phyloP scores from a whole-genome alignment of 2,329 filamentous ascomycete genomes.

The Cadophora sp. region DNA sequence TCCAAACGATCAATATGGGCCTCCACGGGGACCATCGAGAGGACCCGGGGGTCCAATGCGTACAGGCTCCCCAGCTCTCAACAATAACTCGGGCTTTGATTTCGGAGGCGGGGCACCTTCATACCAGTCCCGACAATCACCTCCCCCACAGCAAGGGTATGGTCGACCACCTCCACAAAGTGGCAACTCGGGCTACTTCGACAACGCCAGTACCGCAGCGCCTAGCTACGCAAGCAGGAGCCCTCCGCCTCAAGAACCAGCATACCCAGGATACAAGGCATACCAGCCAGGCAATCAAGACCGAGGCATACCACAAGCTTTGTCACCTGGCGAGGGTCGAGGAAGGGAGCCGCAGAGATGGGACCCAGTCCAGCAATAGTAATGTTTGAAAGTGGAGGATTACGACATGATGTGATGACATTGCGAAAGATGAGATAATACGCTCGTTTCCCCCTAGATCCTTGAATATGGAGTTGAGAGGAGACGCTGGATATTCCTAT shows the following conservation, averaged over 20 bases:
- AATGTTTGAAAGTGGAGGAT: background rate
- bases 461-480: background rate
- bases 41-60: slow-evolving; percentile 33
- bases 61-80: slow-evolving; percentile 37
- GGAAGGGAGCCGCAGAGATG: slow-evolving; percentile 37
- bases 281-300: slow-evolving; percentile 32
- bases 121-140: slow-evolving; percentile 25
- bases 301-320: slow-evolving; percentile 4
- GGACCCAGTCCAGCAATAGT: slow-evolving; percentile 39
- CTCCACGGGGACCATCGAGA: slow-evolving; percentile 29
- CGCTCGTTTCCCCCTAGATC: background rate
- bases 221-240: slow-evolving; percentile 37
- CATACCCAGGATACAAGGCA: slow-evolving; percentile 38
- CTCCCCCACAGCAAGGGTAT: slow-evolving; percentile 30
- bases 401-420: slow-evolving; percentile 13
- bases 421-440: background rate
- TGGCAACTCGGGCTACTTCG: slow-evolving; percentile 29
- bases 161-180: slow-evolving; percentile 20
- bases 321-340: background rate
- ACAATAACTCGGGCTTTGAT: slow-evolving; percentile 41
- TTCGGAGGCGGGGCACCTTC: slow-evolving; percentile 32
- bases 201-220: slow-evolving; percentile 25
- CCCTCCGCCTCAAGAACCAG: slow-evolving; percentile 35
- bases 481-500: background rate
- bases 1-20: slow-evolving; percentile 22